Evolutionary conservation across 768 basidiomycete genomes (phyloP).

Genomic region (Pulveroboletus sp.): DNA sequence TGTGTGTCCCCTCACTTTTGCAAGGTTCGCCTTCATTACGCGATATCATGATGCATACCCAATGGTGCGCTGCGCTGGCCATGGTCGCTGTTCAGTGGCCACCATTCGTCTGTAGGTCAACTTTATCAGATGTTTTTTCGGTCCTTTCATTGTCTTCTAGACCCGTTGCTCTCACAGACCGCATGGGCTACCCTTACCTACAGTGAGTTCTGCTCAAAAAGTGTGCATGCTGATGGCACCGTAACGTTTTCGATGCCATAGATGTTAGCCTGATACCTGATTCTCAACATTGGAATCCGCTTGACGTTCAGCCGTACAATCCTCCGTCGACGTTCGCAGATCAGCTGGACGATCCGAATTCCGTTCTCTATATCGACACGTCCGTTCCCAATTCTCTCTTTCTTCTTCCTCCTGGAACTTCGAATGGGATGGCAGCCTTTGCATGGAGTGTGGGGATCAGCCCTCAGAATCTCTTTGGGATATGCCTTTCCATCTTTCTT

Average conservation of each 20-base stretch:
- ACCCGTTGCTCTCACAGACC: constrained; percentile 84
- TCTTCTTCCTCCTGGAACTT: constrained; percentile 56
- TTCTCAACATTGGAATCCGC: constrained; percentile 61
- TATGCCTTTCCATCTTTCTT: constrained; percentile 81
- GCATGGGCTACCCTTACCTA: constrained; percentile 83
- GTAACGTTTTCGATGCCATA: constrained; percentile 26
- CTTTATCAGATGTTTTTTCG: background rate
- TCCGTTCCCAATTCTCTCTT: constrained; percentile 68
- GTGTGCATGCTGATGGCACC: constrained; percentile 9
- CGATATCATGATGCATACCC: constrained; percentile 90
- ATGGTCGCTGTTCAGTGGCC: constrained; percentile 99
- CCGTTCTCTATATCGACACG: constrained; percentile 73
- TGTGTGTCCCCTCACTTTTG: constrained; percentile 11
- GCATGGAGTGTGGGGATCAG: constrained; percentile 80
- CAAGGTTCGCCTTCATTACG: constrained; percentile 87
- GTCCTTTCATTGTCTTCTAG: constrained; percentile 38
- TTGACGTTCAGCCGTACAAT: constrained; percentile 49
- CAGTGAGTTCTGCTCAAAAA: constrained; percentile 42
- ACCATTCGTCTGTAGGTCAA: constrained; percentile 71
- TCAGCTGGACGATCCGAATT: constrained; percentile 65
- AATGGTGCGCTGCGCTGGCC: constrained; percentile 83
- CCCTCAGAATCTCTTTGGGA: constrained; percentile 75
- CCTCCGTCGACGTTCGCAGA: constrained; percentile 69
- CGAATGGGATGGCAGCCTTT: constrained; percentile 72
- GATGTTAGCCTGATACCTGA: constrained; percentile 69